Conservation (phyloP, 2,329 filamentous ascomycete genomes). For the Fusarium luffae region DNA sequence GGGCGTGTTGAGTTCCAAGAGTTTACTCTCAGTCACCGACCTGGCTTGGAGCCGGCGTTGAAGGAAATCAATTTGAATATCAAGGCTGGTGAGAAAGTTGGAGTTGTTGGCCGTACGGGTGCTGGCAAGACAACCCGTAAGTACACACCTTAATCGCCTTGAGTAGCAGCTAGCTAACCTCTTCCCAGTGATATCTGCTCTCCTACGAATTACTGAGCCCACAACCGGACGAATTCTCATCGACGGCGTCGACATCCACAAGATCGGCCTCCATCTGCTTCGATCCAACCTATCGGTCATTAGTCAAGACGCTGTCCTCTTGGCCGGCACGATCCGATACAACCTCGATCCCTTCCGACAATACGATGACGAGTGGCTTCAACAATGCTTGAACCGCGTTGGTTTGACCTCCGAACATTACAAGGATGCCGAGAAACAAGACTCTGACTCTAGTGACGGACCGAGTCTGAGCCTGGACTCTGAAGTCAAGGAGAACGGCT, state of each 20-base stretch:
- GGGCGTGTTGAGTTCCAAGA: conserved; percentile 21
- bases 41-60: conserved; percentile 15
- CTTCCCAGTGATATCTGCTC: conserved; percentile 12
- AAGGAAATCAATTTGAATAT: conserved; percentile 15
- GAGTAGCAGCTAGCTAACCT: background rate
- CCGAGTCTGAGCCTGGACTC: conserved; percentile 10
- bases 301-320: conserved; percentile 28
- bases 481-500: conserved; percentile 27
- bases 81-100: conserved; percentile 18
- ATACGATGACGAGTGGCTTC: conserved; percentile 18
- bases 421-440: background rate
- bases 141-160: accelerated
- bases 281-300: conserved; percentile 27
- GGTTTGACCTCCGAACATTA: background rate
- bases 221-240: conserved; percentile 24
- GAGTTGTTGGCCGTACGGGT: conserved; percentile 23
- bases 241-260: conserved; percentile 23
- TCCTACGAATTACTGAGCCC: conserved; percentile 18
- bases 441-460: background rate
- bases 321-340: conserved; percentile 23
- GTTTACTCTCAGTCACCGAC: conserved; percentile 22
- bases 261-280: conserved; percentile 16
- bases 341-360: conserved; percentile 32
- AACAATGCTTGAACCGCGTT: conserved; percentile 14
- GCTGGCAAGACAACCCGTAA: conserved; percentile 28